phyloP scores from a whole-genome alignment of 768 basidiomycete genomes.

The Lactarius psammicola region DNA sequence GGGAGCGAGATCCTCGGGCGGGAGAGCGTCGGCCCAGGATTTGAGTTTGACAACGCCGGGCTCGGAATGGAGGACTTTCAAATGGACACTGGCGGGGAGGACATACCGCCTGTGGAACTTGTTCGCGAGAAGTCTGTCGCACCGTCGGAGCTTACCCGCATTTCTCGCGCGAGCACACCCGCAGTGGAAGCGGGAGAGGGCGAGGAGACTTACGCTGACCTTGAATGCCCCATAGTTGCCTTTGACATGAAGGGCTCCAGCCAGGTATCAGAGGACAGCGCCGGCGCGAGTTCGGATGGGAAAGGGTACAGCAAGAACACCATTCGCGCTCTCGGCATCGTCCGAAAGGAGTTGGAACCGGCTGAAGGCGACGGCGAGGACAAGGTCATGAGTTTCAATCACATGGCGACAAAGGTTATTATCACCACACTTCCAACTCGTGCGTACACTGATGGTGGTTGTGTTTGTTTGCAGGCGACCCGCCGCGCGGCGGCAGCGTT shows the following conservation, averaged over 20 bases:
- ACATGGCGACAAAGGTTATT: slow-evolving; percentile 73
- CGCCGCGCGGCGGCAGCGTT: slow-evolving; percentile 91
- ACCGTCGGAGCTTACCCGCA: slow-evolving; percentile 54
- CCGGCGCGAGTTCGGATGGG: slow-evolving; percentile 50
- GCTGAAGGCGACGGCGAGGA: slow-evolving; percentile 45
- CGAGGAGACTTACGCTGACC: slow-evolving; percentile 66
- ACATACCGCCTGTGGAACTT: slow-evolving; percentile 42
- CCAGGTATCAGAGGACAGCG: slow-evolving; percentile 39
- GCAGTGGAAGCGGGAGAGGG: slow-evolving; percentile 60
- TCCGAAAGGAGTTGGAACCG: slow-evolving; percentile 69
- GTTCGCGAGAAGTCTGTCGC: slow-evolving; percentile 47
- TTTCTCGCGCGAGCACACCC: slow-evolving; percentile 67
- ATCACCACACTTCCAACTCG: background rate
- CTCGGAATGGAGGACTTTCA: slow-evolving; percentile 65
- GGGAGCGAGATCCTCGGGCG: slow-evolving; percentile 55
- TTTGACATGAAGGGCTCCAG: slow-evolving; percentile 68
- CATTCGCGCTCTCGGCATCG: slow-evolving; percentile 72
- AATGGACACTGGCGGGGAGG: slow-evolving; percentile 60
- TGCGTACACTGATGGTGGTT: background rate
- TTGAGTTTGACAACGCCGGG: slow-evolving; percentile 62
- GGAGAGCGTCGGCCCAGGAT: slow-evolving; percentile 30
- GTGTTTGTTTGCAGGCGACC: slow-evolving; percentile 56
- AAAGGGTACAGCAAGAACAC: slow-evolving; percentile 90
- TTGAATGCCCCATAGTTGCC: slow-evolving; percentile 72
- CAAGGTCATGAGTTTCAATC: slow-evolving; percentile 72